Percentiles rank a stretch among this genome's conserved stretches.
Evolutionary conservation across 495 filamentous ascomycete species (phyloP).

Genomic region (Aspergillus haitiensis): DNA sequence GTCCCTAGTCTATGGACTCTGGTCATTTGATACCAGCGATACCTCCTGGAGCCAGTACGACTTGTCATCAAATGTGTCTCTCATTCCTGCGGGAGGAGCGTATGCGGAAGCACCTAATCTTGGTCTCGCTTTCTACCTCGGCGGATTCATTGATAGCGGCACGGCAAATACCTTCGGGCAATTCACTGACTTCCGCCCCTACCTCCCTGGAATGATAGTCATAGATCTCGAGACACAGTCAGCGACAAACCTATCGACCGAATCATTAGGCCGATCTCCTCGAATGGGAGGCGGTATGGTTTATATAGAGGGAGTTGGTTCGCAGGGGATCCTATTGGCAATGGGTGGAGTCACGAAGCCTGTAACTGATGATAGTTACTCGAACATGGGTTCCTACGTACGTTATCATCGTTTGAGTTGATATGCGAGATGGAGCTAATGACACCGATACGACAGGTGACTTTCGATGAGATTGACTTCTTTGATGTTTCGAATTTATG

Average conservation of each 20-base stretch:
- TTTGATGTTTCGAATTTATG: constrained; percentile 36
- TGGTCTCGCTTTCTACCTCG: constrained; percentile 43
- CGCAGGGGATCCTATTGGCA: constrained; percentile 37
- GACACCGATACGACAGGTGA: constrained; percentile 18
- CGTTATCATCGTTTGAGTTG: not conserved
- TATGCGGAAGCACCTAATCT: constrained; percentile 37
- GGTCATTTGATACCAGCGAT: constrained; percentile 25
- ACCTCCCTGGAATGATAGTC: constrained; percentile 40
- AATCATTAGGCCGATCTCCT: constrained; percentile 26
- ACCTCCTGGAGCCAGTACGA: constrained; percentile 40
- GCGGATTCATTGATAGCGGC: constrained; percentile 41
- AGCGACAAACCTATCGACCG: constrained; percentile 39
- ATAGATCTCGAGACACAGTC: constrained; percentile 23
- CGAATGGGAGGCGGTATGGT: constrained; percentile 32
- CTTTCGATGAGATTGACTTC: constrained; percentile 33
- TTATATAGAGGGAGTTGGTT: constrained; percentile 24
- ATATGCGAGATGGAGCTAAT: not conserved
- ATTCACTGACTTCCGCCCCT: constrained; percentile 13
- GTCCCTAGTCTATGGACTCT: constrained; percentile 29
- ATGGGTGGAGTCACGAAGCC: constrained; percentile 38
- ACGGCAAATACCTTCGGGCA: constrained; percentile 24
- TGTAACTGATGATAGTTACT: constrained; percentile 12
- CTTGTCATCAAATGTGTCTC: constrained; percentile 24
- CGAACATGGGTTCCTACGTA: constrained; percentile 22
- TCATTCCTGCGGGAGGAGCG: constrained; percentile 38